These are phyloP conservation scores for Saccharomycopsis schoenii DNA, from an alignment of 805 yeast genomes.

Conservation along the genomic window DNA sequence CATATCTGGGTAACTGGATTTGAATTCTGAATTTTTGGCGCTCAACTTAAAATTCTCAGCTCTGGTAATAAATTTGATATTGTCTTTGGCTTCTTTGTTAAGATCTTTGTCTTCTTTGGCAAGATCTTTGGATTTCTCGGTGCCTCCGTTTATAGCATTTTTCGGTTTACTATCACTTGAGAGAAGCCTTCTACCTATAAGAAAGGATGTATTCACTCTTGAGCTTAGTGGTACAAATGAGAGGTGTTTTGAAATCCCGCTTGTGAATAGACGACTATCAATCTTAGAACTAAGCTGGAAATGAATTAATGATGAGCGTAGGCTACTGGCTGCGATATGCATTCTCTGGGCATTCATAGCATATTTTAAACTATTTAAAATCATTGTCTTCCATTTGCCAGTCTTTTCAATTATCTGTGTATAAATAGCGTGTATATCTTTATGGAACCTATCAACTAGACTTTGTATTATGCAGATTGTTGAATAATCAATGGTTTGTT, in stretches of 20 bases:
- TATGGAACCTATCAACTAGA: neutral
- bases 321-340: neutral
- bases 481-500: no score
- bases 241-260: neutral
- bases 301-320: neutral
- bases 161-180: neutral
- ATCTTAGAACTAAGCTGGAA: neutral
- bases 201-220: neutral
- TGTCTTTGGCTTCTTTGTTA: neutral
- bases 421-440: neutral
- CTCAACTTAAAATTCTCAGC: conserved; percentile 12
- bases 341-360: neutral
- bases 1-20: conserved; percentile 13
- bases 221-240: neutral
- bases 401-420: neutral
- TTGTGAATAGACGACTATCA: neutral
- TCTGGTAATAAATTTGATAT: neutral
- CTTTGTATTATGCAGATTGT: neutral
- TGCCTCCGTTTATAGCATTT: neutral
- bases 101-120: neutral
- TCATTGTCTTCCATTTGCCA: neutral
- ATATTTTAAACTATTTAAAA: neutral
- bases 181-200: neutral
- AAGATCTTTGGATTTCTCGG: neutral
- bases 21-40: conserved; percentile 2